These are phyloP conservation scores for Cyclotella sp. DNA, from an alignment of 108 stramenopile genomes.

Conservation along the genomic window DNA sequence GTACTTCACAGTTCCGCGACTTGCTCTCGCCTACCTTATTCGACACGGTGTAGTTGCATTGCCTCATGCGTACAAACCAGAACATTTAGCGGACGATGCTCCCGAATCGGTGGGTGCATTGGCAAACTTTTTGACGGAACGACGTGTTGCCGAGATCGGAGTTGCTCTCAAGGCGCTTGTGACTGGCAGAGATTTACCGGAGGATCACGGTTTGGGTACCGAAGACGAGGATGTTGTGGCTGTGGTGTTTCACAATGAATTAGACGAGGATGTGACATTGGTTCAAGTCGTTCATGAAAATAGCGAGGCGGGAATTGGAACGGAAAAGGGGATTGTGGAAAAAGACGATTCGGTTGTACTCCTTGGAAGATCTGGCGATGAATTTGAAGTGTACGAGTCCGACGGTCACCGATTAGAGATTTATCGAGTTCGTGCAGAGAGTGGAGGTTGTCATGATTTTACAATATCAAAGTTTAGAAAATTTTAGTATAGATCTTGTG, in stretches of 20 bases:
- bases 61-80: conserved; percentile 46
- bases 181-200: conserved; percentile 39
- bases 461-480: background rate
- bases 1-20: conserved; percentile 47
- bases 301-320: conserved; percentile 5
- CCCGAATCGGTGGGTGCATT: conserved; percentile 46
- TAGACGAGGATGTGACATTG: conserved; percentile 19
- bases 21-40: conserved; percentile 44
- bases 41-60: conserved; percentile 34
- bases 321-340: conserved; percentile 16
- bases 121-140: conserved; percentile 30
- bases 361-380: conserved; percentile 36
- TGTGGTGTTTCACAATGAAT: conserved; percentile 45
- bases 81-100: conserved; percentile 48
- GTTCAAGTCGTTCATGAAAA: conserved; percentile 9
- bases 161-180: conserved; percentile 35
- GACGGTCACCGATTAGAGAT: conserved; percentile 12
- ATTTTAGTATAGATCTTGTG: too few relatives aligned
- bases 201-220: conserved; percentile 45
- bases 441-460: conserved; percentile 39
- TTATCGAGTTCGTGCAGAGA: conserved; percentile 13
- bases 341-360: conserved; percentile 23
- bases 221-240: conserved; percentile 40
- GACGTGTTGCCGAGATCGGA: conserved; percentile 48
- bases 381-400: conserved; percentile 25